Conservation (phyloP, 495 filamentous ascomycete species). For the Xylaria bambusicola region DNA sequence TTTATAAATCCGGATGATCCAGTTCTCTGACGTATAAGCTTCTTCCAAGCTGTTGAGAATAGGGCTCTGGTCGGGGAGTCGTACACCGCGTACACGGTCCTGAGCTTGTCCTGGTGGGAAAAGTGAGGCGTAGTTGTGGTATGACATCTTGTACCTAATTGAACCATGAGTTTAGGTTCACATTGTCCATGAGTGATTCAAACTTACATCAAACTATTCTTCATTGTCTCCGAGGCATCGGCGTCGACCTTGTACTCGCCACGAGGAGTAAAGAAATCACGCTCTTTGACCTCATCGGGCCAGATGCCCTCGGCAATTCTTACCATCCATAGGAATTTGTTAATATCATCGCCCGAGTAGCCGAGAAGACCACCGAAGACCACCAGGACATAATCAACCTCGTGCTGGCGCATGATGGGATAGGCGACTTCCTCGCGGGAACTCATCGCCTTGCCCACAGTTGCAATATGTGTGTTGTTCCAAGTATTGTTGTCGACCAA, state of each 20-base stretch:
- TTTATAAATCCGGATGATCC: slow-evolving; percentile 99
- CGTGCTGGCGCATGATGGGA: slow-evolving; percentile 95
- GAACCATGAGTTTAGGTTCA: slow-evolving; percentile 38
- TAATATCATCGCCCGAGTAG: slow-evolving; percentile 99
- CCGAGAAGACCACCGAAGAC: slow-evolving; percentile 96
- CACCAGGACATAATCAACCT: slow-evolving; percentile 96
- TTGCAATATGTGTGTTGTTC: slow-evolving; percentile 99
- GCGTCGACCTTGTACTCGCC: slow-evolving; percentile 97
- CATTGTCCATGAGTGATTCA: not conserved
- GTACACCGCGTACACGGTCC: slow-evolving; percentile 83
- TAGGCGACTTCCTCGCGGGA: slow-evolving; percentile 97
- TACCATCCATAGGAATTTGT: slow-evolving; percentile 99
- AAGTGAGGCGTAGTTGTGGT: slow-evolving; percentile 93
- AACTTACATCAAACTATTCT: slow-evolving; percentile 97
- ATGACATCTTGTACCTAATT: slow-evolving; percentile 98
- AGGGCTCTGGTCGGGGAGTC: slow-evolving; percentile 82
- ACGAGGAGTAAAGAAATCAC: slow-evolving; percentile 90
- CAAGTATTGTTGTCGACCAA: slow-evolving; percentile 99
- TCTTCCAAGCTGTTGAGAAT: slow-evolving; percentile 89
- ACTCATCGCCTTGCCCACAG: slow-evolving; percentile 99
- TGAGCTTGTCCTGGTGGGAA: slow-evolving; percentile 90
- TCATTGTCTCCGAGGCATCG: slow-evolving; percentile 95
- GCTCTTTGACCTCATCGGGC: slow-evolving; percentile 98
- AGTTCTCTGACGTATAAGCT: slow-evolving; percentile 99
- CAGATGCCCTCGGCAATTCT: slow-evolving; percentile 98